Conservation (phyloP, 2,329 filamentous ascomycete species). For the Trichophyton rubrum region DNA sequence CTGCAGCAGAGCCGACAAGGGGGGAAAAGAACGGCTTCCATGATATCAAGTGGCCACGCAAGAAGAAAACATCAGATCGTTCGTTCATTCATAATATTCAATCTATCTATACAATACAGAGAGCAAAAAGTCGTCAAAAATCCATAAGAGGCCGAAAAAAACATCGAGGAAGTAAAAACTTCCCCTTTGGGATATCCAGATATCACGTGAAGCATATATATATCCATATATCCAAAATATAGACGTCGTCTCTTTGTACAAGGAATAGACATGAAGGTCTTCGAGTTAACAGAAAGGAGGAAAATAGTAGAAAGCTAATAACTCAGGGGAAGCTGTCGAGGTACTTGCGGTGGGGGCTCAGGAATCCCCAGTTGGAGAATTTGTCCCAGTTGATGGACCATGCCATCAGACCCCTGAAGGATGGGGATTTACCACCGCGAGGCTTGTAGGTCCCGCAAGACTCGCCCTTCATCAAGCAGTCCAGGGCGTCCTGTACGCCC, state of each 20-base stretch:
- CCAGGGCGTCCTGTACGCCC: constrained; percentile 1
- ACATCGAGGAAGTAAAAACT: background rate
- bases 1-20: background rate
- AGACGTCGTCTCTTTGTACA: background rate
- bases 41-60: background rate
- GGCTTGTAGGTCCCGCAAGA: constrained; percentile 4
- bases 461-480: constrained; percentile 3
- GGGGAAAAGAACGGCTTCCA: background rate
- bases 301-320: too few species aligned
- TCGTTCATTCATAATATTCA: background rate
- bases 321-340: background rate
- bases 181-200: background rate
- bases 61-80: background rate
- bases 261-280: background rate
- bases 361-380: constrained; percentile 4
- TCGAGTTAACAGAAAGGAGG: background rate
- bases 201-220: background rate
- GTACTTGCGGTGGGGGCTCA: constrained; percentile 2
- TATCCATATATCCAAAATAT: background rate
- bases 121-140: background rate
- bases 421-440: background rate
- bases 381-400: constrained; percentile 8
- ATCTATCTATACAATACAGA: background rate
- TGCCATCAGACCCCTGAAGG: constrained; percentile 4
- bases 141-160: background rate